A percentile compares a stretch with the other conserved stretches of the same genome.
phyloP scores from a whole-genome alignment of 176 grass and related monocot species.

The Eragrostis nindensis region DNA sequence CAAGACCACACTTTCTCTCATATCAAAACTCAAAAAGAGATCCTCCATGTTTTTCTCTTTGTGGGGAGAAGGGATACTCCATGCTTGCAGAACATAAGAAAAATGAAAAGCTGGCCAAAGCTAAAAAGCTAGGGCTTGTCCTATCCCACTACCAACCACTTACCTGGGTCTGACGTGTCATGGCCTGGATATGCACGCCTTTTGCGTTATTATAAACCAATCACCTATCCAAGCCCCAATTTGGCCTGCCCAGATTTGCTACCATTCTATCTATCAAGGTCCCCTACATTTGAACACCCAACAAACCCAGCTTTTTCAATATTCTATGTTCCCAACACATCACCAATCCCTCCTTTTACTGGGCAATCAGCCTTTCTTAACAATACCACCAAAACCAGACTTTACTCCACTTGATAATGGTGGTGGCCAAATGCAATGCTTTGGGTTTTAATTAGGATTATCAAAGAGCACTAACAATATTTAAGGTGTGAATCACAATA shows the following conservation, averaged over 20 bases:
- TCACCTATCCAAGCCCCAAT: conserved; percentile 36
- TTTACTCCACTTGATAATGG: conserved; percentile 58
- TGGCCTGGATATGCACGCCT: conserved; percentile 52
- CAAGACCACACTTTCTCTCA: conserved; percentile 48
- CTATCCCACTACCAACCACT: conserved; percentile 71
- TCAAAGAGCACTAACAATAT: conserved; percentile 57
- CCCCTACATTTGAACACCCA: conserved; percentile 40
- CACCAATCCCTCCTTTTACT: conserved; percentile 49
- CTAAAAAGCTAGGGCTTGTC: conserved; percentile 68
- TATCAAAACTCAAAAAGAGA: conserved; percentile 64
- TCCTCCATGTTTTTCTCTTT: conserved; percentile 23
- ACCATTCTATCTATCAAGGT: conserved; percentile 40
- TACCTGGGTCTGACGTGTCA: conserved; percentile 64
- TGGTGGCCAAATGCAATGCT: conserved; percentile 56
- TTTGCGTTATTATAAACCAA: conserved; percentile 58
- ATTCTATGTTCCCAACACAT: conserved; percentile 37
- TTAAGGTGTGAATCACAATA: conserved; percentile 44
- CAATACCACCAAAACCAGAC: conserved; percentile 59
- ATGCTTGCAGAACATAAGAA: conserved; percentile 51
- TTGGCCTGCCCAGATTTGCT: conserved; percentile 53
- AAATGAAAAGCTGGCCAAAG: conserved; percentile 52
- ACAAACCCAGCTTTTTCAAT: conserved; percentile 42
- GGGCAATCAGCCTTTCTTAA: conserved; percentile 53
- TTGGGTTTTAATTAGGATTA: conserved; percentile 48
- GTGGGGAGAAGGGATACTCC: conserved; percentile 45